Evolutionary conservation across 129 eudicot genomes (phyloP), one percentile per base, ranked within the genome.

Genomic region (Chrysanthemum makinoi): DNA sequence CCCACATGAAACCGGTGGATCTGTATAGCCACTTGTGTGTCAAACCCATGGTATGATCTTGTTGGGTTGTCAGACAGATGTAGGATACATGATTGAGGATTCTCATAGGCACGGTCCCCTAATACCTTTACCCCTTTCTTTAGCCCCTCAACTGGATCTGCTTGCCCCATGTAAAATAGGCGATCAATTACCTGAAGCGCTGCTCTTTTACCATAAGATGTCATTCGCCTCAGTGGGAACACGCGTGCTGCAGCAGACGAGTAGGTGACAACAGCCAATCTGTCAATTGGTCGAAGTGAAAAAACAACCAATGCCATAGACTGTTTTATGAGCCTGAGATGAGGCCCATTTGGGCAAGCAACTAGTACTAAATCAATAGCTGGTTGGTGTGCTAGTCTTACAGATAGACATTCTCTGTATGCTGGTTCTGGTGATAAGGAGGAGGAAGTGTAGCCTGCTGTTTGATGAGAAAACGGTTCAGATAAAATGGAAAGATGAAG

Each of bases 161-260:
- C 87, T 20, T 84, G 83, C 1, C 98, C 96, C 84, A 69, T 86
- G 62, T 87, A 85, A 69, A 84, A 87, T 24, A 93, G 65, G 28
- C 95, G 87, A 22, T 93, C 96, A 54, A 93, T 86, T 54, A 89
- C 90, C 76, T 83, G 96, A 15, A 89, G 75, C 6, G 98, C 96
- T 3, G 92, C 79, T 22, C 96, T 75, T 59, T 89, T 89, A 33
- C 98, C 98, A 19, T 84, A 85, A 19, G 95, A 77, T 7, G 96
- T 89, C 98, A 93, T 93, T 50, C 98, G 85, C 65, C 86, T 75
- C 0, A 93, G 88, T 5, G 98, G 96, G 77, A 89, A 89, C 19
- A 89, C 83, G 0, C 96, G 89, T 6, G 96, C 88, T 46, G 96
- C 98, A 53, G 88, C 75, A 5, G 91, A 92, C 0, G 98, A 93